These are phyloP conservation scores for Erodium chrysanthum DNA, from an alignment of 441 rosid genomes.

Conservation along the genomic window DNA sequence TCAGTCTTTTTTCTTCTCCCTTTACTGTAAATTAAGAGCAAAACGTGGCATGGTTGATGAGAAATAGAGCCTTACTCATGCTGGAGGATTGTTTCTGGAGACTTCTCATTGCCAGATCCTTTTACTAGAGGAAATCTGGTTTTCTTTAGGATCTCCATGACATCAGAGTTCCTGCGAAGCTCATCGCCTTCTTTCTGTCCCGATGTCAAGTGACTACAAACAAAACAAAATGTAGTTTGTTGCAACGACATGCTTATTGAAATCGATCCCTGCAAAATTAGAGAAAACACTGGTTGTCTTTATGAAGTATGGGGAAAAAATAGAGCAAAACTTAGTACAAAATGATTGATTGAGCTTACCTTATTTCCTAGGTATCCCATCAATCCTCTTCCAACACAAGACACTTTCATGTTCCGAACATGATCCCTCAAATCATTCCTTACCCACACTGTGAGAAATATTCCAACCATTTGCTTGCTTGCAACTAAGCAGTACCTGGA, in stretches of 20 bases:
- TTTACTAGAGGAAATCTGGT: conserved; percentile 25
- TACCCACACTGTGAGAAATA: conserved; percentile 87
- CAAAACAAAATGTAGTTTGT: conserved; percentile 91
- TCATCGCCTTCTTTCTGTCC: no score
- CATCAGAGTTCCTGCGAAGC: no score
- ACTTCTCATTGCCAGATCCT: conserved; percentile 45
- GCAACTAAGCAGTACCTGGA: conserved; percentile 85
- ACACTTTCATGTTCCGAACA: conserved; percentile 81
- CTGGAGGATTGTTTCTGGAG: conserved; percentile 81
- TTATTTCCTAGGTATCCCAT: conserved; percentile 98
- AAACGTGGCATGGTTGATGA: not conserved
- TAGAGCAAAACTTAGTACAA: not conserved
- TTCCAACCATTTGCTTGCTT: conserved; percentile 93
- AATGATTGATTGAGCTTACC: conserved; percentile 31
- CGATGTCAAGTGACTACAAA: no score
- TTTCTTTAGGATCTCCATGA: no score
- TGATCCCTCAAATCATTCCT: conserved; percentile 71
- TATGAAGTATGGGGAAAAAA: no score
- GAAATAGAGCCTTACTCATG: conserved; percentile 58
- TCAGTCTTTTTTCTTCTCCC: no score
- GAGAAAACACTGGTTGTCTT: not conserved
- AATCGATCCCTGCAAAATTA: conserved; percentile 84
- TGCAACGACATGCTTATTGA: conserved; percentile 98
- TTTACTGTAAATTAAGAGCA: no score
- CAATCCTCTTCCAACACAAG: conserved; percentile 16